Conservation (phyloP, 2,329 filamentous ascomycete species). For the Triangularia verruculosa region DNA sequence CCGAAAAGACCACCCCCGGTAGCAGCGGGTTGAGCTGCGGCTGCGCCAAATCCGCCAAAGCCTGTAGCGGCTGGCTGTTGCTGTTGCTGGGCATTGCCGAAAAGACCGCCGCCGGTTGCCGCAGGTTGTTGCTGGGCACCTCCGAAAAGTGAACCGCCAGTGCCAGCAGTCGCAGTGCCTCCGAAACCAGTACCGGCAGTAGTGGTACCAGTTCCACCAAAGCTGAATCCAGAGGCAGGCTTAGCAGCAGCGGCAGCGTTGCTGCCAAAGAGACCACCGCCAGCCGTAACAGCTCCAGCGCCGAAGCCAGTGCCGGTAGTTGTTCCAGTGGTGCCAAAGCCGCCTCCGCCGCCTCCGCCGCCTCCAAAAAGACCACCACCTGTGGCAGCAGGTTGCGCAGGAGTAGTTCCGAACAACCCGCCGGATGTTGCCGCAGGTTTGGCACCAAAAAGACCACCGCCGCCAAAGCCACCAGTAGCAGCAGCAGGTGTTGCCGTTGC, state of each 20-base stretch:
- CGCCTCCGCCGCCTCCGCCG: conserved; percentile 17
- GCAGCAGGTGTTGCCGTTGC: conserved; percentile 26
- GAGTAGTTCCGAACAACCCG: conserved; percentile 43
- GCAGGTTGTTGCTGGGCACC: conserved; percentile 25
- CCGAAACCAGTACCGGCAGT: conserved; percentile 23
- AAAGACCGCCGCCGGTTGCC: conserved; percentile 26
- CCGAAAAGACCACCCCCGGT: conserved; percentile 32
- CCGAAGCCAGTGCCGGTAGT: conserved; percentile 36
- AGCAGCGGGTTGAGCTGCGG: conserved; percentile 23
- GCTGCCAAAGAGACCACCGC: conserved; percentile 20
- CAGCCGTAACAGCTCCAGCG: conserved; percentile 19
- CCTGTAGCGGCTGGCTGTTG: conserved; percentile 27
- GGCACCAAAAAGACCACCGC: conserved; percentile 33
- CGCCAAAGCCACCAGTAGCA: conserved; percentile 38
- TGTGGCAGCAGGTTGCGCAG: conserved; percentile 22
- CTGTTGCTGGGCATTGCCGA: conserved; percentile 30
- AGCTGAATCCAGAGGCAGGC: conserved; percentile 7
- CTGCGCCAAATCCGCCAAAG: conserved; percentile 28
- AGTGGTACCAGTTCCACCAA: conserved; percentile 19
- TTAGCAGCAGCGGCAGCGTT: conserved; percentile 11
- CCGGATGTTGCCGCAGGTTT: conserved; percentile 27
- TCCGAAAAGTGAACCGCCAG: conserved; percentile 38
- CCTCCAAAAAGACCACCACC: conserved; percentile 47
- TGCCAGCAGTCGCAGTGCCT: conserved; percentile 23
- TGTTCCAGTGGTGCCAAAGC: conserved; percentile 18